Base-by-base conservation (phyloP, 345 rosid genomes). In the Linum lewisii region DNA sequence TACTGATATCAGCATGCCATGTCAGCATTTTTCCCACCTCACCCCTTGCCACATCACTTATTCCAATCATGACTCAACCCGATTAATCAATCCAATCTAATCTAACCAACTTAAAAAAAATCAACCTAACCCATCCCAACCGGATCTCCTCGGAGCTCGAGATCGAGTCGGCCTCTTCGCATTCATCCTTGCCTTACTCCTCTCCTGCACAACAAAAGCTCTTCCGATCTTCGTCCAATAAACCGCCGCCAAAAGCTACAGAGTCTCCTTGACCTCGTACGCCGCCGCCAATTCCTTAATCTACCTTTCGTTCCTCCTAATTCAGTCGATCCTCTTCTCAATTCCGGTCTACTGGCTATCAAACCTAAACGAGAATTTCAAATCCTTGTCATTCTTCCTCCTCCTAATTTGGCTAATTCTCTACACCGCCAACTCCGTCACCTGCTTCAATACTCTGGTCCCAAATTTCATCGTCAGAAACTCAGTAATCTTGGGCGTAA, bases 101-200 rank as follows among this genome's bases (percentile, higher is more conserved):
- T n/a, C n/a, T n/a, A n/a, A n/a, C n/a, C n/a, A n/a, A n/a, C n/a
- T n/a, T n/a, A n/a, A n/a, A n/a, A n/a, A n/a, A n/a, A n/a, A n/a
- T n/a, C n/a, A n/a, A n/a, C n/a, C n/a, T n/a, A n/a, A n/a, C n/a
- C n/a, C n/a, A n/a, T n/a, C n/a, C n/a, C n/a, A 72, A 63, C 87
- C 84, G 18, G 82, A 83, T 73, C 44, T 88, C 2, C 18, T 55
- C 0, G 95, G 97, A 38, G 86, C 98, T 0, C 67, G 78, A 23
- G 95, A 86, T 72, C 78, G 82, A 56, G 97, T 93, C n/a, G 99
- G 99, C 13, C 73, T 93, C 25, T 93, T 89, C 59, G 99, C 99
- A 0, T 93, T 93, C 67, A 80, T 84, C 70, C 64, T 93, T 60
- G 89, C 97, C 10, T 89, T 89, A 73, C 68, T 89, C 82, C 74